Evolutionary conservation across 768 basidiomycete genomes (phyloP).

Genomic region (Rhodocollybia butyracea): DNA sequence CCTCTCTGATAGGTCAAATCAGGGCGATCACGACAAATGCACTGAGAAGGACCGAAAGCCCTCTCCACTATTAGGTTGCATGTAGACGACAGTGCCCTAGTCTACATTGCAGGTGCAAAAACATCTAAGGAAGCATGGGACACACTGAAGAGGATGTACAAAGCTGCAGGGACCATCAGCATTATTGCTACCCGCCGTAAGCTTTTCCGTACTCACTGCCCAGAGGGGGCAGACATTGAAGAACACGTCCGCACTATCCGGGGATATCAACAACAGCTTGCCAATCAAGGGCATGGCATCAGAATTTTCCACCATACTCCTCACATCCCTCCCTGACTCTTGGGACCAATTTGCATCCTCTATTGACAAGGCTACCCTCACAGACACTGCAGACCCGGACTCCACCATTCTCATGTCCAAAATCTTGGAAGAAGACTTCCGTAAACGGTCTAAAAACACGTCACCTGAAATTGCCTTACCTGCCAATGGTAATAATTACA

Average conservation of each 20-base stretch:
- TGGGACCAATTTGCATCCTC: conserved; percentile 28
- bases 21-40: neutral
- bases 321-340: conserved; percentile 28
- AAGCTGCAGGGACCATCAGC: conserved; percentile 23
- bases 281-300: conserved; percentile 18
- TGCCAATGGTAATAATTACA: neutral
- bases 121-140: conserved; percentile 26
- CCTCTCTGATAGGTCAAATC: neutral
- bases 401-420: conserved; percentile 19
- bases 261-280: conserved; percentile 19
- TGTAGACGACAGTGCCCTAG: conserved; percentile 23
- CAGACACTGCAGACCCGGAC: conserved; percentile 3
- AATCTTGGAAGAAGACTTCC: conserved; percentile 20
- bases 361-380: neutral
- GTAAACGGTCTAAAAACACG: conserved; percentile 11
- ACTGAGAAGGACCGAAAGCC: conserved; percentile 9
- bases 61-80: conserved; percentile 26
- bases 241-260: conserved; percentile 27
- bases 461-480: neutral
- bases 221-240: conserved; percentile 27
- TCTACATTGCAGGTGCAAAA: conserved; percentile 21
- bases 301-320: conserved; percentile 27
- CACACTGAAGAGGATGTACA: conserved; percentile 24
- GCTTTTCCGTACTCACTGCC: conserved; percentile 21
- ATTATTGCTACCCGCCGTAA: conserved; percentile 22